Conservation (phyloP, 139 green algal species). For the Chlamydomonas eustigma region DNA sequence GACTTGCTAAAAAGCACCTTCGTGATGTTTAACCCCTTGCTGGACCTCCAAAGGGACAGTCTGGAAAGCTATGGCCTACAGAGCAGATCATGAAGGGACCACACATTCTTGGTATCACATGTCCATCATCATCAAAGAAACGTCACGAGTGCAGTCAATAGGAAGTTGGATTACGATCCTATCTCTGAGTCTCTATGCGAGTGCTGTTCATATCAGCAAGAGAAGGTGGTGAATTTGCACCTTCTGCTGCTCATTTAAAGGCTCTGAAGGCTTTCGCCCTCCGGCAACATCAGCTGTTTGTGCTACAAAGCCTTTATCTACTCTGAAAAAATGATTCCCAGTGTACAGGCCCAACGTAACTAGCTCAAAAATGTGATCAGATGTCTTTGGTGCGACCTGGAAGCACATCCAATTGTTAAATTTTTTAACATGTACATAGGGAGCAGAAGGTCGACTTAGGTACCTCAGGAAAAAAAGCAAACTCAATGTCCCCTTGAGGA, state of each 20-base stretch:
- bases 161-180: background rate
- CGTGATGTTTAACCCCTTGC: constrained; percentile 54
- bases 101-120: too few species aligned
- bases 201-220: too few species aligned
- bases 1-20: constrained; percentile 32
- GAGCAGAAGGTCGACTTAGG: too few species aligned
- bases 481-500: constrained; percentile 66
- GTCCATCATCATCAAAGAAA: background rate
- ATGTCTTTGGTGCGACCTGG: constrained; percentile 71
- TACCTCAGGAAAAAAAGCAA: constrained; percentile 67
- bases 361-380: constrained; percentile 72
- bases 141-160: background rate
- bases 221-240: constrained; percentile 2
- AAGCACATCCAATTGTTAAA: background rate
- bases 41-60: constrained; percentile 77
- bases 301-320: constrained; percentile 90
- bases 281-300: constrained; percentile 64
- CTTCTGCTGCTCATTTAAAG: constrained; percentile 2
- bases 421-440: background rate
- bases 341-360: constrained; percentile 71
- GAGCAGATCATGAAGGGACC: too few species aligned
- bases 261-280: constrained; percentile 42
- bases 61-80: constrained; percentile 51
- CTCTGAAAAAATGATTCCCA: constrained; percentile 77
- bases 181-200: too few species aligned